Base-by-base conservation (phyloP, 352 stramenopile species). In the Phytophthora pisi region DNA sequence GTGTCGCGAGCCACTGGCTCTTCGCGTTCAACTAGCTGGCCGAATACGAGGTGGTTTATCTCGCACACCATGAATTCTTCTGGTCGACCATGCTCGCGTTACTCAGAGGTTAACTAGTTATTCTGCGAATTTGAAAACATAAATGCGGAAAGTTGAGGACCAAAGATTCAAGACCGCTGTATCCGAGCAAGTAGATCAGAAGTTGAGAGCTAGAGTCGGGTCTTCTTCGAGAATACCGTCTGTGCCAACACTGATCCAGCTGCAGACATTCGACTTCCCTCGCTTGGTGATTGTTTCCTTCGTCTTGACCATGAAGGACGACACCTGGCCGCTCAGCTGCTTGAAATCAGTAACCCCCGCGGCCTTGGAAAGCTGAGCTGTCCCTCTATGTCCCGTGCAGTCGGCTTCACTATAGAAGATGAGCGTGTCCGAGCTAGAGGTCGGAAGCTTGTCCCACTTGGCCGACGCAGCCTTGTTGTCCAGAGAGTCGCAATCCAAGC, bases 361-460 rank as follows among this genome's bases (percentile, higher is more conserved):
- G n/a, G 16, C 15, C 6, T 24, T 49, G 16, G n/a, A 24, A 26
- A 49, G 42, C 6, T 11, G n/a, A 24, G 8, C n/a, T 49, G 42
- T 24, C 3, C 16, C 16, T 13, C 42, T 49, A 2, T 13, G 42
- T n/a, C 42, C 42, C 5, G 42, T 26, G n/a, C 42, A 49, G 42
- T 49, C 16, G 16, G n/a, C 5, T 11, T 15, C 6, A 24, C 16
- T 49, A 7, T 49, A 49, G n/a, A 49, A 49, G 42, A 49, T 24
- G 5, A 49, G 42, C 1, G n/a, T 49, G 42, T 49, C n/a, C 16
- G 42, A 24, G 16, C 5, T 24, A 13, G n/a, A 49, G 3, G 9
- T 49, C n/a, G 42, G 42, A 3, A 49, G 42, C n/a, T 49, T 49
- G 7, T 13, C n/a, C 42, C 42, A 49, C 46, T 51, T 51, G 46